Percentiles rank a stretch among this genome's conserved stretches.
Evolutionary conservation across 2,329 filamentous ascomycete genomes (phyloP).

Genomic region (Cordyceps javanica): DNA sequence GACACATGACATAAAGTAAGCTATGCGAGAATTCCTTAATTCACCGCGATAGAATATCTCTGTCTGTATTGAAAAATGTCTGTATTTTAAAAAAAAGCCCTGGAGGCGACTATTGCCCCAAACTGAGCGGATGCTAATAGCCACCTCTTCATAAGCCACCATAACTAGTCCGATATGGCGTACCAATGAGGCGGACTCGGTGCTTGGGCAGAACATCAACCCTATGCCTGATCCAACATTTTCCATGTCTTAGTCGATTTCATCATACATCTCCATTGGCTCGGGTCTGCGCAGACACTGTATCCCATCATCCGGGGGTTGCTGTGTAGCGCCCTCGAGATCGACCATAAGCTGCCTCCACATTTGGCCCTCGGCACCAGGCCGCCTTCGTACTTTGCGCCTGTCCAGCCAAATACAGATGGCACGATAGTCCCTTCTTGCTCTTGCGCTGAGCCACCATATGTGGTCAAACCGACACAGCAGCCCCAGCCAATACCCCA

Average conservation of each 20-base stretch:
- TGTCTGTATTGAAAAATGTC: too few species aligned
- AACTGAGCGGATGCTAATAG: too few species aligned
- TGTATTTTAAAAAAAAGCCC: too few species aligned
- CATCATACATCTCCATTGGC: neutral
- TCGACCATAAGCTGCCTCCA: conserved; percentile 20
- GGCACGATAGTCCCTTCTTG: conserved; percentile 16
- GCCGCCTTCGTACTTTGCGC: conserved; percentile 11
- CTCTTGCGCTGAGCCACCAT: conserved; percentile 20
- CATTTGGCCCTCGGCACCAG: conserved; percentile 15
- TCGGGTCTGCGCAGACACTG: neutral
- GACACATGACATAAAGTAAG: neutral
- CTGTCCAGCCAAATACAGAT: conserved; percentile 17
- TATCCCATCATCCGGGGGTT: neutral
- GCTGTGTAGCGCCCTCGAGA: conserved; percentile 14
- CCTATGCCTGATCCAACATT: neutral
- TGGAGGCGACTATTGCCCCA: too few species aligned
- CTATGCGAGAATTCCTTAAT: too few species aligned
- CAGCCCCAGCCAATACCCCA: conserved; percentile 21
- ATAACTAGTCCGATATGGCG: too few species aligned
- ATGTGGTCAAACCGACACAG: conserved; percentile 18
- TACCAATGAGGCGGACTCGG: too few species aligned
- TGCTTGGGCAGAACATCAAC: too few species aligned
- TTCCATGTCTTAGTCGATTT: neutral
- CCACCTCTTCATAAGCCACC: too few species aligned
- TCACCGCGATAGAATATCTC: too few species aligned